Base-by-base conservation (phyloP, 371 early-diverging fungal genomes). In the Mortierella sp. region DNA sequence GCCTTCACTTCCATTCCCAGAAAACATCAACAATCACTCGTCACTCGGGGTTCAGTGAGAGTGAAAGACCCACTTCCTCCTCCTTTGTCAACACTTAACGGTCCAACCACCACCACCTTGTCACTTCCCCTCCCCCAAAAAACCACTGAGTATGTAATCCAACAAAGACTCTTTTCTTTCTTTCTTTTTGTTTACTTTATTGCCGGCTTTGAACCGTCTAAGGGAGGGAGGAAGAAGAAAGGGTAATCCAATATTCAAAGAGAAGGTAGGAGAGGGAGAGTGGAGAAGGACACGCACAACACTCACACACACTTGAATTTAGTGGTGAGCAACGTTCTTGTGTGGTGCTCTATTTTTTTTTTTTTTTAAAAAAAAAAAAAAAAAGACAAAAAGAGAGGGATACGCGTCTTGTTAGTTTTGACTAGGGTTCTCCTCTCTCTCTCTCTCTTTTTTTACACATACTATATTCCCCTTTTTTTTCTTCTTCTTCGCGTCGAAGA, bases 311-410 rank as follows among this genome's bases (percentile, higher is more conserved):
- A 18, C 28, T 9, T 50, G n/a, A n/a, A 55, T 66, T 70, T 89
- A 89, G 74, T 89, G 89, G 83, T 89, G 89, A 69, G 87, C 88
- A 69, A 86, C 89, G 80, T 87, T 89, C 89, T 89, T 89, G 87
- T 89, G 87, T 89, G 89, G 85, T 89, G 89, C 86, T 89, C 89
- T 89, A 74, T 46, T 47, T 44, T 0, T 23, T 15, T 19, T 37
- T 9, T 5, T n/a, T 52, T 28, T 3, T 1, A 48, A 52, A 47
- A 52, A 51, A 60, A 57, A 52, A 1, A 44, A 48, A 16, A 26
- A 61, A 19, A 21, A 51, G 15, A 52, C n/a, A 58, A 19, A 53
- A 60, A 52, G 45, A 59, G n/a, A 23, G 43, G 45, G 14, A 28
- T 37, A 26, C 45, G 53, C 64, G 47, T 37, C 37, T n/a, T n/a